phyloP scores from a whole-genome alignment of 495 filamentous ascomycete genomes.

The Daldinia grandis region DNA sequence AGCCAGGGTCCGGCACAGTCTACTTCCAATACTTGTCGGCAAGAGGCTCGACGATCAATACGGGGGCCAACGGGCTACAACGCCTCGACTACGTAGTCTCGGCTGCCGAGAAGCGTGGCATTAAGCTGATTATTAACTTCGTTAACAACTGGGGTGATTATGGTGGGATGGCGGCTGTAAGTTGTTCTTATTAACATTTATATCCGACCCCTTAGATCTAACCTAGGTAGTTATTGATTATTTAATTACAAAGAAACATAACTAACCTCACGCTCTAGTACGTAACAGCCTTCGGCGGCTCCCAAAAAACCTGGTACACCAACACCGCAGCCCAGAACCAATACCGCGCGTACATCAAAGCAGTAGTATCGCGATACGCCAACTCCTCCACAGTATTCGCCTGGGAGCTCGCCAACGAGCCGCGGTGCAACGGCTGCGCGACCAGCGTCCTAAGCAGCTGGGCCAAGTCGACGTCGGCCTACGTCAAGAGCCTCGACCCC shows the following conservation, averaged over 20 bases:
- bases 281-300: conserved; percentile 64
- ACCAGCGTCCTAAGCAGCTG: conserved; percentile 54
- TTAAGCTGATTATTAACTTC: conserved; percentile 66
- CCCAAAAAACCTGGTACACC: conserved; percentile 44
- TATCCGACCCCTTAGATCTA: neutral
- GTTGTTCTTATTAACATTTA: conserved; percentile 3
- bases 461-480: conserved; percentile 57
- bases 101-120: conserved; percentile 63
- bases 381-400: conserved; percentile 60
- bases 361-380: conserved; percentile 59
- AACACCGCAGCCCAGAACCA: conserved; percentile 39
- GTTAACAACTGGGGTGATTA: conserved; percentile 66
- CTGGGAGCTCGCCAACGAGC: conserved; percentile 67
- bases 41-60: conserved; percentile 69
- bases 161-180: conserved; percentile 50
- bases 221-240: neutral
- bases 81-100: conserved; percentile 72
- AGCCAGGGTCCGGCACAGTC: conserved; percentile 58
- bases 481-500: conserved; percentile 61
- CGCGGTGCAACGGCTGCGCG: conserved; percentile 56
- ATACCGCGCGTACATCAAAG: conserved; percentile 62
- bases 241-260: neutral
- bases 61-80: conserved; percentile 69
- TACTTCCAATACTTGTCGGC: conserved; percentile 68
- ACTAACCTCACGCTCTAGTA: conserved; percentile 52